Conservation (phyloP, 768 basidiomycete genomes). For the Suillus weaverae region DNA sequence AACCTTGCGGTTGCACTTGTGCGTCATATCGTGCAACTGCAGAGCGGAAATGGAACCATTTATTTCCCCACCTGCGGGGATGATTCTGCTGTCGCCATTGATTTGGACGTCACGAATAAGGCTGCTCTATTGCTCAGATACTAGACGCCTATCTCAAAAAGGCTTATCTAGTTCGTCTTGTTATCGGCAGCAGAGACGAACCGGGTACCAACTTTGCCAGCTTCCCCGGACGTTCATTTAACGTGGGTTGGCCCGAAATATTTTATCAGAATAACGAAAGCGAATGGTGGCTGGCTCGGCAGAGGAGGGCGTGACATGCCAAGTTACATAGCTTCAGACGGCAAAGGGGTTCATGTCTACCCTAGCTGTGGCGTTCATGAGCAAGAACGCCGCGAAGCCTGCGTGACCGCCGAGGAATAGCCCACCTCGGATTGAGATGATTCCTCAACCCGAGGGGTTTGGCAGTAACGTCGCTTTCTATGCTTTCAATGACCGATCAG, state of each 20-base stretch:
- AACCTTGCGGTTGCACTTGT: constrained; percentile 62
- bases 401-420: constrained; percentile 49
- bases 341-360: constrained; percentile 38
- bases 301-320: constrained; percentile 20
- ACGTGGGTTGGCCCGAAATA: constrained; percentile 31
- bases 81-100: constrained; percentile 20
- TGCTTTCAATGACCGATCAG: constrained; percentile 5
- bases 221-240: constrained; percentile 35
- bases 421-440: constrained; percentile 26
- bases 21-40: constrained; percentile 55
- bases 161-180: constrained; percentile 28
- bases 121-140: constrained; percentile 14
- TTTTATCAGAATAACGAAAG: constrained; percentile 24
- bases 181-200: constrained; percentile 45
- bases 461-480: not conserved
- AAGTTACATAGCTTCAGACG: constrained; percentile 28
- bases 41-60: constrained; percentile 15
- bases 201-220: constrained; percentile 43
- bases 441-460: constrained; percentile 10
- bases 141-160: constrained; percentile 33
- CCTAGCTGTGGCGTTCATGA: constrained; percentile 51
- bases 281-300: constrained; percentile 35
- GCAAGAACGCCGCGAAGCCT: constrained; percentile 48
- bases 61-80: constrained; percentile 16
- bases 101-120: constrained; percentile 14